Evolutionary conservation across 73 alveolate species (phyloP).

Genomic region (Paramecium octaurelia): DNA sequence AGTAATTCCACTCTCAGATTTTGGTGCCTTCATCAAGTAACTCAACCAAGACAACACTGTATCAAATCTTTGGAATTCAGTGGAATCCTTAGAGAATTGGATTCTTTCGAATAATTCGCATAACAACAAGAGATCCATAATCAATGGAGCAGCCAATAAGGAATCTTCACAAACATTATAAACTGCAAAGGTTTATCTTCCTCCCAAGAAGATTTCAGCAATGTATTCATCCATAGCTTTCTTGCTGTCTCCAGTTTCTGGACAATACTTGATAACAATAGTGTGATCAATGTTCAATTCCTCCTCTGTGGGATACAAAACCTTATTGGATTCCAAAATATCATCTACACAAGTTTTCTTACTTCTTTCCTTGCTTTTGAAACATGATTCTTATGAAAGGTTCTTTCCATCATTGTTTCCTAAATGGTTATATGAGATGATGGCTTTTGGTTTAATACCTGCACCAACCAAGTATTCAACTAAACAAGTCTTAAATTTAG

Average conservation of each 20-base stretch:
- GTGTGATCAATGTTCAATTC: conserved; percentile 90
- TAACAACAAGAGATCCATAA: conserved; percentile 86
- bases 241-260: conserved; percentile 95
- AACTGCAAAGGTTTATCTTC: conserved; percentile 84
- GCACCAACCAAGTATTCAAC: conserved; percentile 87
- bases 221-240: conserved; percentile 96
- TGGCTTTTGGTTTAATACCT: conserved; percentile 67
- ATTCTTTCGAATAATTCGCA: conserved; percentile 90
- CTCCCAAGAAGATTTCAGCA: conserved; percentile 91
- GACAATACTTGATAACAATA: conserved; percentile 92
- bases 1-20: conserved; percentile 37
- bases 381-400: conserved; percentile 85
- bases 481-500: conserved; percentile 88
- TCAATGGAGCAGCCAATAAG: conserved; percentile 92
- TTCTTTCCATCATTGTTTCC: conserved; percentile 97
- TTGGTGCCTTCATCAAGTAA: conserved; percentile 58
- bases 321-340: conserved; percentile 80
- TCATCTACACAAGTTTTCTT: conserved; percentile 94
- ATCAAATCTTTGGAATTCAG: conserved; percentile 52
- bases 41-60: conserved; percentile 47
- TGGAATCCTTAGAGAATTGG: conserved; percentile 38
- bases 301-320: conserved; percentile 82
- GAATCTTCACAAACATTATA: conserved; percentile 97
- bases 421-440: conserved; percentile 90
- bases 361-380: conserved; percentile 88